Evolutionary conservation across 495 filamentous ascomycete genomes (phyloP).

Genomic region (Penicillium argentinense): DNA sequence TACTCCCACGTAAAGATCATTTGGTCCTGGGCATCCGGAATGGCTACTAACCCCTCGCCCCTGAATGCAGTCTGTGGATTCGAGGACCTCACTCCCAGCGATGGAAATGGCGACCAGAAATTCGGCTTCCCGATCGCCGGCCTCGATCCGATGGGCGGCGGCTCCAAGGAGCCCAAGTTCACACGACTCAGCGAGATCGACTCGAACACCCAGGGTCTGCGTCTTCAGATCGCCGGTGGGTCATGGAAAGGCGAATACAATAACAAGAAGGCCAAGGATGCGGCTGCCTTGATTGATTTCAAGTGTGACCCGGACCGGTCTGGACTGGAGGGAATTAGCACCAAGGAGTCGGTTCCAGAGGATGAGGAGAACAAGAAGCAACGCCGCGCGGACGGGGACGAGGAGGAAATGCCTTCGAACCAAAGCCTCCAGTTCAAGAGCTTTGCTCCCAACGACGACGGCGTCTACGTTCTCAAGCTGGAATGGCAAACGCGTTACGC

Average conservation of each 20-base stretch:
- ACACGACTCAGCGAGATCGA: slow-evolving; percentile 64
- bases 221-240: slow-evolving; percentile 68
- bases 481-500: slow-evolving; percentile 85
- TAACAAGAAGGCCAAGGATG: slow-evolving; percentile 48
- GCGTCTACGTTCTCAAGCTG: slow-evolving; percentile 60
- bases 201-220: slow-evolving; percentile 64
- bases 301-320: slow-evolving; percentile 68
- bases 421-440: slow-evolving; percentile 70
- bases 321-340: slow-evolving; percentile 66
- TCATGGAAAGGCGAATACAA: slow-evolving; percentile 46
- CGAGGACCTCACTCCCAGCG: slow-evolving; percentile 45
- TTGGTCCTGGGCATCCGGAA: background rate
- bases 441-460: slow-evolving; percentile 56
- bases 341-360: slow-evolving; percentile 29
- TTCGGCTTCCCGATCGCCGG: slow-evolving; percentile 73
- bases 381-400: slow-evolving; percentile 22
- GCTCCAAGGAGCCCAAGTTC: slow-evolving; percentile 56
- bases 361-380: slow-evolving; percentile 26
- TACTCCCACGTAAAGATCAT: background rate
- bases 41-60: slow-evolving; percentile 1
- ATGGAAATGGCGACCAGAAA: slow-evolving; percentile 33
- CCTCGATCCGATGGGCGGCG: slow-evolving; percentile 54
- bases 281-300: slow-evolving; percentile 79
- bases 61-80: slow-evolving; percentile 89
- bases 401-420: slow-evolving; percentile 31